Evolutionary conservation across 495 filamentous ascomycete species (phyloP).

Genomic region (Hapsidospora chrysogenum): DNA sequence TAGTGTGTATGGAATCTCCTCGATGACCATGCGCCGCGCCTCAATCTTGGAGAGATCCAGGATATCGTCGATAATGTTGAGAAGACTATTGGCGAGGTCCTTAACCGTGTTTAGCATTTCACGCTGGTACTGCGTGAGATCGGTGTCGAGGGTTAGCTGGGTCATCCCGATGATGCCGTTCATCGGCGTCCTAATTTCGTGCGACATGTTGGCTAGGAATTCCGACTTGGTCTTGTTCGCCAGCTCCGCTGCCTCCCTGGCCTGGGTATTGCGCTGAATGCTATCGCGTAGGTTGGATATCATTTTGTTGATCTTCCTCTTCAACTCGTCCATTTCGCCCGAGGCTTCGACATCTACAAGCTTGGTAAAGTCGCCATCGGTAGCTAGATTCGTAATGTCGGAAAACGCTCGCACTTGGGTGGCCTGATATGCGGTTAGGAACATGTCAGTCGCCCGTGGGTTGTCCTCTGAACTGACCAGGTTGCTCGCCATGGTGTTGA

Average conservation of each 20-base stretch:
- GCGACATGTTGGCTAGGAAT: neutral
- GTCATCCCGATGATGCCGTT: neutral
- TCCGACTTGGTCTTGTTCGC: too few species aligned
- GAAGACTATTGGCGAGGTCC: neutral
- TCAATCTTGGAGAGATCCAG: neutral
- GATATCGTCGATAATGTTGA: neutral
- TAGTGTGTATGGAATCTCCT: neutral
- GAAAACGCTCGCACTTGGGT: too few species aligned
- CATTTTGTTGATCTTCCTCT: neutral
- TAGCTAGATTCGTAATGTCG: too few species aligned
- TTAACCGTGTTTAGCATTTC: neutral
- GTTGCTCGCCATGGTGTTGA: conserved; percentile 98
- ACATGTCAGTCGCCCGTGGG: too few species aligned
- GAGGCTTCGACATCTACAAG: too few species aligned
- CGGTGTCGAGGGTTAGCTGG: conserved; percentile 12
- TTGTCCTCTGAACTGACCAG: conserved; percentile 38
- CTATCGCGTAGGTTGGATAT: neutral
- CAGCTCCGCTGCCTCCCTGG: too few species aligned
- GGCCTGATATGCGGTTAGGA: too few species aligned
- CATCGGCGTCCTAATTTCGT: neutral
- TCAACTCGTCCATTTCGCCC: too few species aligned
- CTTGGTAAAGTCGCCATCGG: too few species aligned
- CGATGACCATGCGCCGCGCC: neutral
- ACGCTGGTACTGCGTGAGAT: neutral
- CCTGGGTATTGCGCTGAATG: too few species aligned